Evolutionary conservation across 768 basidiomycete species (phyloP).

Genomic region (Pisolithus orientalis): DNA sequence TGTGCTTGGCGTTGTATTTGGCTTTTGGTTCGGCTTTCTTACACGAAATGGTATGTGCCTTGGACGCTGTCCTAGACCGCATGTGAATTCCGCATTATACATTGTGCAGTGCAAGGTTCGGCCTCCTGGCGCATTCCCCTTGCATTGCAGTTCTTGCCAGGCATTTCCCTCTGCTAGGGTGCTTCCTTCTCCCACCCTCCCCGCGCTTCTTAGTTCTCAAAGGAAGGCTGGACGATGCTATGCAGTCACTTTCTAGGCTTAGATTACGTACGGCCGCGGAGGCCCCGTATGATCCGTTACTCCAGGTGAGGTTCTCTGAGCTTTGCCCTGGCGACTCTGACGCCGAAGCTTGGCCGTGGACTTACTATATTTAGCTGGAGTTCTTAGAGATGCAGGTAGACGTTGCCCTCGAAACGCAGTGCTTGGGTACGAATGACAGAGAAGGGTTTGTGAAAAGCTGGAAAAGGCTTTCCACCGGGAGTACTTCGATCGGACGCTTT

Average conservation of each 20-base stretch:
- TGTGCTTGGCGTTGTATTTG: constrained; percentile 73
- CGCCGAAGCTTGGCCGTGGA: not conserved
- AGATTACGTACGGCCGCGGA: constrained; percentile 44
- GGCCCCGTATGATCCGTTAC: constrained; percentile 41
- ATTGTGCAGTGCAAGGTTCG: constrained; percentile 46
- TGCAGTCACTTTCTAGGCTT: constrained; percentile 44
- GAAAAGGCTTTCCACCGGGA: constrained; percentile 45
- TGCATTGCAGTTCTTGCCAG: constrained; percentile 65
- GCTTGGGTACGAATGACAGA: constrained; percentile 11
- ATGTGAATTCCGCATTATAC: not conserved
- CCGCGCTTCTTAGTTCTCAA: constrained; percentile 42
- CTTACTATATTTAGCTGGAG: constrained; percentile 45
- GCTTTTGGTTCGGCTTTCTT: constrained; percentile 77
- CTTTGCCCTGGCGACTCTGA: not conserved
- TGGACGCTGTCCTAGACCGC: not conserved
- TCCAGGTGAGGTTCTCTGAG: constrained; percentile 33
- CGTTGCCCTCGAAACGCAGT: constrained; percentile 43
- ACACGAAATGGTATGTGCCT: constrained; percentile 49
- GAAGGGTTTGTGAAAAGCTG: constrained; percentile 32
- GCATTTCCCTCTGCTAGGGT: constrained; percentile 59
- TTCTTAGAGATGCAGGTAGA: constrained; percentile 74
- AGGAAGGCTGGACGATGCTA: constrained; percentile 53
- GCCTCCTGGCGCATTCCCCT: constrained; percentile 76
- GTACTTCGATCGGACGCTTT: constrained; percentile 55
- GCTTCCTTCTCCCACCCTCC: constrained; percentile 42